phyloP scores from a whole-genome alignment of 164 flowering plant genomes.

The Stephania yunnanensis region DNA sequence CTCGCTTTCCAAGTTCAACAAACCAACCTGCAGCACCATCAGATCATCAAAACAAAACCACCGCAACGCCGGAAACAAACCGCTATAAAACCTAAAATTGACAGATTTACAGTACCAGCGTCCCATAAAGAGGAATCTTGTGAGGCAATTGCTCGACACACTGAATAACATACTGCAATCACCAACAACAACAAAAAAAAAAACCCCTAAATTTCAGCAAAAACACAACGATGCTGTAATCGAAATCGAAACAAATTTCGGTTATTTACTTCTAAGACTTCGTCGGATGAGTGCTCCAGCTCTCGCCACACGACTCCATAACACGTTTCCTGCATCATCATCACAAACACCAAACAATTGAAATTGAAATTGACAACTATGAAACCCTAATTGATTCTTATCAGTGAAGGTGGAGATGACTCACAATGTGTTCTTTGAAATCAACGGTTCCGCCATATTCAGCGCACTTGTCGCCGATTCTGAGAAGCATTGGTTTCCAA shows the following conservation, averaged over 20 bases:
- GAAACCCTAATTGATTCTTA: not conserved
- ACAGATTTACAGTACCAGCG: slow-evolving; percentile 49
- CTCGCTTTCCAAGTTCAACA: slow-evolving; percentile 85
- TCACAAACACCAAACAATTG: not conserved
- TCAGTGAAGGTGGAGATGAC: slow-evolving; percentile 12
- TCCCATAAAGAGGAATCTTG: slow-evolving; percentile 86
- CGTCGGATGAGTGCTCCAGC: slow-evolving; percentile 53
- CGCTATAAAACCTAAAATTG: not conserved
- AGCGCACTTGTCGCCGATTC: slow-evolving; percentile 85
- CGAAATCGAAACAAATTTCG: not conserved
- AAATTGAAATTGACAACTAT: slow-evolving; percentile 2
- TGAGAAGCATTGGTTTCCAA: slow-evolving; percentile 66
- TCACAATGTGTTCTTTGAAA: slow-evolving; percentile 86
- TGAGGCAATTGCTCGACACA: slow-evolving; percentile 95
- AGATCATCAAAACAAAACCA: not conserved
- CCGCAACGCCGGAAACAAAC: too few species aligned
- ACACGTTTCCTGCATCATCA: slow-evolving; percentile 65
- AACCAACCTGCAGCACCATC: slow-evolving; percentile 54
- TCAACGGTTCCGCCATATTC: slow-evolving; percentile 70
- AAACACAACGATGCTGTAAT: slow-evolving; percentile 2
- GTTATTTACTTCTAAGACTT: slow-evolving; percentile 45
- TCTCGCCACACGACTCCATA: slow-evolving; percentile 65
- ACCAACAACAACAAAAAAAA: not conserved
- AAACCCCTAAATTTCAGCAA: not conserved
- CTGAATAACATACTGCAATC: slow-evolving; percentile 68